Evolutionary conservation across 345 rosid species (phyloP).

Genomic region (Excoecaria cochinchinensis): DNA sequence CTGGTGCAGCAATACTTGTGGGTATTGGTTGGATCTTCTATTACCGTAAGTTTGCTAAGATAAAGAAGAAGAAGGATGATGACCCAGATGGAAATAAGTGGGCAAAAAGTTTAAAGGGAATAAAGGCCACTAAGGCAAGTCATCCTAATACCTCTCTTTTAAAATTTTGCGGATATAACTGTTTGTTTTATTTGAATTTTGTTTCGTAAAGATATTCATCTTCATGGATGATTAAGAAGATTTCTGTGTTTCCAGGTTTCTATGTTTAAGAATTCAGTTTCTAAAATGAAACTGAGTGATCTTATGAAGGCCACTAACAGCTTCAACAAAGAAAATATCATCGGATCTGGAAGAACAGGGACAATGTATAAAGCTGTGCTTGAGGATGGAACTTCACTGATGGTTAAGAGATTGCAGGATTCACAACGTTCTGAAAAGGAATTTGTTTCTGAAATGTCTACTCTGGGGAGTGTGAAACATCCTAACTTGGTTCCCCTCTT

Average conservation of each 20-base stretch:
- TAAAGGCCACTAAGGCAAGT: slow-evolving; percentile 69
- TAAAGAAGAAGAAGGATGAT: slow-evolving; percentile 61
- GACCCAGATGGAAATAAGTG: slow-evolving; percentile 95
- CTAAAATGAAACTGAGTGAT: slow-evolving; percentile 75
- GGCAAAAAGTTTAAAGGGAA: slow-evolving; percentile 70
- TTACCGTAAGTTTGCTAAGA: slow-evolving; percentile 45
- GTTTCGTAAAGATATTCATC: neutral
- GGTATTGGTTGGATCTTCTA: slow-evolving; percentile 50
- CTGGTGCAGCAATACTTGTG: slow-evolving; percentile 57
- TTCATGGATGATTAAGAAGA: slow-evolving; percentile 10
- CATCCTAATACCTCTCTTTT: slow-evolving; percentile 13
- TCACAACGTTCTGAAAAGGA: slow-evolving; percentile 86
- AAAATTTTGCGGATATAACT: neutral
- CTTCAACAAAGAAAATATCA: slow-evolving; percentile 74
- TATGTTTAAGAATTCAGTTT: slow-evolving; percentile 73
- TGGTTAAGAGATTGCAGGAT: slow-evolving; percentile 91
- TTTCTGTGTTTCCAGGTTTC: slow-evolving; percentile 60
- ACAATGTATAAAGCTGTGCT: slow-evolving; percentile 77
- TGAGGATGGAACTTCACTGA: slow-evolving; percentile 65
- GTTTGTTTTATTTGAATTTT: slow-evolving; percentile 8
- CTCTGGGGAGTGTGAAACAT: slow-evolving; percentile 78
- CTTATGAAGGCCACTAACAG: slow-evolving; percentile 85
- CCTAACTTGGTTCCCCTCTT: slow-evolving; percentile 82
- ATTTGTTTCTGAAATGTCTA: slow-evolving; percentile 73
- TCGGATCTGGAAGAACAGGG: slow-evolving; percentile 87